Conservation (phyloP, 2,329 filamentous ascomycete species). For the Lasiodiplodia sp. region DNA sequence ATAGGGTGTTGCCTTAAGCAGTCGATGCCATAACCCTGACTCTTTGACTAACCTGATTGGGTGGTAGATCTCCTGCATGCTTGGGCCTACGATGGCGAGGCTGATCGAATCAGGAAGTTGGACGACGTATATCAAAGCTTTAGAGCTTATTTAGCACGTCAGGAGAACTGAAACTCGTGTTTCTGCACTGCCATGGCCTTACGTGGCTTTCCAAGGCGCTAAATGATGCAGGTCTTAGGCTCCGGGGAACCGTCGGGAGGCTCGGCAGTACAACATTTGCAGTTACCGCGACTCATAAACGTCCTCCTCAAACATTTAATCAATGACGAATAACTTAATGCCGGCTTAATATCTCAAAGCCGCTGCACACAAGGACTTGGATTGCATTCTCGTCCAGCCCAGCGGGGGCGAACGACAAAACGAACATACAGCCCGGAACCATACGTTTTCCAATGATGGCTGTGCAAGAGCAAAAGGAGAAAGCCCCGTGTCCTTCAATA, state of each 20-base stretch:
- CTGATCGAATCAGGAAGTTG: background rate
- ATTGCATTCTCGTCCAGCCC: no score
- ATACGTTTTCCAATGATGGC: no score
- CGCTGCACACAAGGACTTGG: no score
- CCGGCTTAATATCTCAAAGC: no score
- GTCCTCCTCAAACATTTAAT: no score
- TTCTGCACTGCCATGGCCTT: background rate
- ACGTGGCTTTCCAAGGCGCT: background rate
- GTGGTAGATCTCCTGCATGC: background rate
- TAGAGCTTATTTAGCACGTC: background rate
- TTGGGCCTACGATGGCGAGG: background rate
- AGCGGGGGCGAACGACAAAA: no score
- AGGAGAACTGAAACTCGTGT: background rate
- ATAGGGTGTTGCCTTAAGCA: background rate
- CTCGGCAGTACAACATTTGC: background rate
- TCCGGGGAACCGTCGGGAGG: constrained; percentile 1
- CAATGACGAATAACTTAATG: no score
- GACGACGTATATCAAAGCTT: background rate
- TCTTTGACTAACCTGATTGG: background rate
- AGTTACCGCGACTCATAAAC: no score
- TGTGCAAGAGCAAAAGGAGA: no score
- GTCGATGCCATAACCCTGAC: background rate
- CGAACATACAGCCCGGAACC: no score
- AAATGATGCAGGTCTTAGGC: background rate
- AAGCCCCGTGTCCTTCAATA: no score